Conservation (phyloP, 305 asterid genomes). For the Withania somnifera region DNA sequence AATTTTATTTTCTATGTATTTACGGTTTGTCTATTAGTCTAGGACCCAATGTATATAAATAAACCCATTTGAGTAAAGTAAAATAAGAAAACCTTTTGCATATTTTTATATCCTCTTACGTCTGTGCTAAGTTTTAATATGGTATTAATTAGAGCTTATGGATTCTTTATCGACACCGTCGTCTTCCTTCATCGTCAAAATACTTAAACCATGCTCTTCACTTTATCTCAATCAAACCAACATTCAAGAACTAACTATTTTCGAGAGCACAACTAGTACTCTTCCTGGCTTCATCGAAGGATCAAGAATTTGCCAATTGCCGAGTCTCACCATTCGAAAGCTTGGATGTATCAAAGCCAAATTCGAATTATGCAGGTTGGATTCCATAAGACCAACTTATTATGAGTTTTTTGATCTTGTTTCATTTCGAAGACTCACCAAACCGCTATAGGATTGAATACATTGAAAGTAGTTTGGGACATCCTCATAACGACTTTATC, state of each 20-base stretch:
- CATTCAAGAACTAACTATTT: neutral
- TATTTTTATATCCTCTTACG: neutral
- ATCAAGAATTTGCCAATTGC: neutral
- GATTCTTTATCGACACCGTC: neutral
- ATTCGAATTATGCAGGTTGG: neutral
- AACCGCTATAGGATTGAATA: neutral
- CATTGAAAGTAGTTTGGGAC: neutral
- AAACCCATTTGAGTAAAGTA: neutral
- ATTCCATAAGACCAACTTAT: neutral
- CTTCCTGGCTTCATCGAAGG: neutral
- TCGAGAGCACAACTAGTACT: neutral
- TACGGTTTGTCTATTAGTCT: neutral
- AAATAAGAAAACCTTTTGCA: neutral
- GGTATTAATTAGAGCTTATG: neutral
- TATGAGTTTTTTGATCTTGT: too few relatives aligned
- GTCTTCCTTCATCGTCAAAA: neutral
- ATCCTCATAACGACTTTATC: neutral
- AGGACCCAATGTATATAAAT: neutral
- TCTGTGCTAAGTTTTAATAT: neutral
- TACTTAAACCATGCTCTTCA: neutral
- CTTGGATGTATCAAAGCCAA: neutral
- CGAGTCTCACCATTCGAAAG: neutral
- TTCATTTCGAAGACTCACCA: neutral
- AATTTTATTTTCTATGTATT: neutral
- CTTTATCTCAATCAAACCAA: neutral